A percentile compares a stretch with the other conserved stretches of the same genome.
phyloP scores from a whole-genome alignment of 257 asterid species.

The Fraxinus excelsior region DNA sequence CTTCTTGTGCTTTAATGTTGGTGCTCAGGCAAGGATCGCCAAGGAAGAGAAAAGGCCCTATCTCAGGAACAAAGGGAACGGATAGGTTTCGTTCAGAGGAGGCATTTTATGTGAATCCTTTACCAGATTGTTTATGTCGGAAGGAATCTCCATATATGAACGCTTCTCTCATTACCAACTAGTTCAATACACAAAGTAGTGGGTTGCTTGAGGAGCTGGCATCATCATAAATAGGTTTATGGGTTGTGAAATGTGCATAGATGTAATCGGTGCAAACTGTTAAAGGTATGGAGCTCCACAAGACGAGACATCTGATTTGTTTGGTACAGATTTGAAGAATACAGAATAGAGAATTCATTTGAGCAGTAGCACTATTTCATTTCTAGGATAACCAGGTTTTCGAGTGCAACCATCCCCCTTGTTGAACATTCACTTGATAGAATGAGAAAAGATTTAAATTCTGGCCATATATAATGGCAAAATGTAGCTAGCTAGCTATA shows the following conservation, averaged over 20 bases:
- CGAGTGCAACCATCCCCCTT: background rate
- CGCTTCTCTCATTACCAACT: constrained; percentile 35
- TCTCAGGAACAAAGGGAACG: constrained; percentile 79
- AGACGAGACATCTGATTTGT: background rate
- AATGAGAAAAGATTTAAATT: background rate
- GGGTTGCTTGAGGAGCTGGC: background rate
- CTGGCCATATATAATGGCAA: background rate
- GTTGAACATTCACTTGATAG: background rate
- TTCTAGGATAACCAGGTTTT: background rate
- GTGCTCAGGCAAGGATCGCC: constrained; percentile 91
- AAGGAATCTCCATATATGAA: constrained; percentile 33
- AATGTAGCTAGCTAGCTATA: background rate
- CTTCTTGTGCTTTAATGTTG: background rate
- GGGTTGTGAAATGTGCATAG: constrained; percentile 1
- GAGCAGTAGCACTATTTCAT: background rate
- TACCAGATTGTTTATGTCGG: constrained; percentile 89
- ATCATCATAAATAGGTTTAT: background rate
- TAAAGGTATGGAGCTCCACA: background rate
- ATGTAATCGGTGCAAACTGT: background rate
- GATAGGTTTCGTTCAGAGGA: constrained; percentile 93
- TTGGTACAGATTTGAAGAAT: background rate
- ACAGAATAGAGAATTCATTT: background rate
- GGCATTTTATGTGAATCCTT: constrained; percentile 87
- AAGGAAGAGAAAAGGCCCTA: constrained; percentile 92
- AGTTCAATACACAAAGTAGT: constrained; percentile 15